Percentiles rank a stretch among this genome's conserved stretches.
These are phyloP conservation scores for Podaxis carcinomalis DNA, from an alignment of 768 basidiomycete species.

Conservation along the genomic window DNA sequence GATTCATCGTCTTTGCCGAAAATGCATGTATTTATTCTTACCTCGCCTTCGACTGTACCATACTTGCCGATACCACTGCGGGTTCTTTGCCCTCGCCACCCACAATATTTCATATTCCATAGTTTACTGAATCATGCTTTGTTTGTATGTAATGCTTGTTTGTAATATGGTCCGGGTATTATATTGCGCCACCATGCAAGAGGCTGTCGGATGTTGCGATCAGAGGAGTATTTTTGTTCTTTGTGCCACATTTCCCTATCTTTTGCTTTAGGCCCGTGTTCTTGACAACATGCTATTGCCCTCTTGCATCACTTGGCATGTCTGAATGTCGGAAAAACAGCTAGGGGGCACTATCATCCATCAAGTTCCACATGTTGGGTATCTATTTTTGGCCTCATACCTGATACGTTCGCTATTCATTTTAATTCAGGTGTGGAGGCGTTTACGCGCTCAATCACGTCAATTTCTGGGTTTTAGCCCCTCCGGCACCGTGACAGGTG, in stretches of 20 bases:
- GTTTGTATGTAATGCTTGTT: constrained; percentile 9
- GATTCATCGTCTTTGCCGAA: neutral
- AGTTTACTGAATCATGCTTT: neutral
- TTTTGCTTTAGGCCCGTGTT: neutral
- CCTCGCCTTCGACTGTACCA: constrained; percentile 9
- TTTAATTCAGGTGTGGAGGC: neutral
- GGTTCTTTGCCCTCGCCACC: constrained; percentile 4
- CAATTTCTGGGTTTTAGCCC: neutral
- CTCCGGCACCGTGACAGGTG: neutral
- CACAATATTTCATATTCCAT: neutral
- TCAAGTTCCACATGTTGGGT: constrained; percentile 2
- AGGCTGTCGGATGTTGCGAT: neutral
- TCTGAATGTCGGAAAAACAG: neutral
- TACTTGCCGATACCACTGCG: constrained; percentile 9
- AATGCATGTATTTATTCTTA: constrained; percentile 7
- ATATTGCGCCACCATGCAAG: neutral
- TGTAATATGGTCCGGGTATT: constrained; percentile 5
- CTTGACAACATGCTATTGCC: neutral
- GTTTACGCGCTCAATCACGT: constrained; percentile 4
- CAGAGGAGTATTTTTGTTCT: neutral
- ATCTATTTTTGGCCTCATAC: neutral
- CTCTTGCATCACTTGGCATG: constrained; percentile 1
- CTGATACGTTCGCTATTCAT: neutral
- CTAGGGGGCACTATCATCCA: neutral
- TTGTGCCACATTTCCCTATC: neutral